Evolutionary conservation across 768 basidiomycete species (phyloP).

Genomic region (Leccinum ochraceum): DNA sequence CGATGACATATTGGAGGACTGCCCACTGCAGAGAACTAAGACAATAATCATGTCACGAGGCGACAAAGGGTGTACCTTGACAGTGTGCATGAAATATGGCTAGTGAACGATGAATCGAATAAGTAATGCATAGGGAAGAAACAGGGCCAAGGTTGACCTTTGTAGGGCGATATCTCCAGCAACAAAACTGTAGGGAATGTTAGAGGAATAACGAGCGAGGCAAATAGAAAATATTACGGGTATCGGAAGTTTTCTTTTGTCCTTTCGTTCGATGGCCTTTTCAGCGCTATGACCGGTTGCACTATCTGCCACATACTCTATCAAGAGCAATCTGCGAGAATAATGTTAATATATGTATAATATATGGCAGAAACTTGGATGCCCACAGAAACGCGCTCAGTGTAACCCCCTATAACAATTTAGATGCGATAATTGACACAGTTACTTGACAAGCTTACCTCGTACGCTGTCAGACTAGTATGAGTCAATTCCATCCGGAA

Average conservation of each 20-base stretch:
- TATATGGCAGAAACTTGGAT: not conserved
- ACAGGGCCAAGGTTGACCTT: constrained; percentile 45
- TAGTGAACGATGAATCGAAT: constrained; percentile 27
- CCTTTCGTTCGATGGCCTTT: constrained; percentile 74
- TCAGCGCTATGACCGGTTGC: constrained; percentile 61
- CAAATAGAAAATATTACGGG: constrained; percentile 46
- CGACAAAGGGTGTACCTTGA: constrained; percentile 57
- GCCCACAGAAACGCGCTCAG: constrained; percentile 80
- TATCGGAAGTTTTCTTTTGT: constrained; percentile 70
- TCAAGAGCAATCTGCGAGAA: constrained; percentile 64
- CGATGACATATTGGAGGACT: constrained; percentile 85
- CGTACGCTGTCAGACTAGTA: constrained; percentile 51
- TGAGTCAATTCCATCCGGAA: constrained; percentile 29
- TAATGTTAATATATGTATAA: not conserved
- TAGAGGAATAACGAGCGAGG: not conserved
- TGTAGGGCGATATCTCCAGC: constrained; percentile 78
- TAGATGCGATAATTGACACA: constrained; percentile 16
- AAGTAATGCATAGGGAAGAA: constrained; percentile 2
- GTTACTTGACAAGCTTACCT: constrained; percentile 43
- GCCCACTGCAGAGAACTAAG: constrained; percentile 57
- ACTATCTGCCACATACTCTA: constrained; percentile 81
- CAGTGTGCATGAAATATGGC: constrained; percentile 88
- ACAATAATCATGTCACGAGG: not conserved
- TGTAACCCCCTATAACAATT: constrained; percentile 61
- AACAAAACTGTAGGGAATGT: constrained; percentile 60